Evolutionary conservation across 179 eudicot genomes (phyloP), one percentile per base, ranked within the genome.

Genomic region (Silene noctiflora): DNA sequence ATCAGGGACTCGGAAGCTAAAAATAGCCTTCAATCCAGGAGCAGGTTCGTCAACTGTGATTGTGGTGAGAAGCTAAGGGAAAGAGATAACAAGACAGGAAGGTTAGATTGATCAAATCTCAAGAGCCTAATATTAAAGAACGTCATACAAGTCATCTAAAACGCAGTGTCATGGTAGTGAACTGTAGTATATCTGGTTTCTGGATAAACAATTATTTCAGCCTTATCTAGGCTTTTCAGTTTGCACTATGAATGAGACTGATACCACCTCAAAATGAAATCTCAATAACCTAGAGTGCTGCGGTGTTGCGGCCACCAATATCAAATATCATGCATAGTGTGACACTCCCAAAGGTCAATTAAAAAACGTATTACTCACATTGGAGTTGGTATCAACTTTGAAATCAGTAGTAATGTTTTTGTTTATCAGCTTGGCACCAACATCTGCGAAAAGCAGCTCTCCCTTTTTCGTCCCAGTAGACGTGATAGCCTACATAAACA

Each of bases 371-470:
- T 22, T 59, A 82, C 94, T 86, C 81, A 94, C 98, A 67, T 92
- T 94, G 66, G 98, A 92, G 79, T 84, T 86, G 10, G 96, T 89
- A 82, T 94, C 97, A 75, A 94, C 94, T 89, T 94, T 94, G 64
- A 94, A 75, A 82, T 94, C 97, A 17, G 97, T 88, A 8, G 96
- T 92, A 53, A 92, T 78, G 71, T 92, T 92, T 81, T 94, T 94
- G 90, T 88, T 94, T 31, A 75, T 79, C 84, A 91, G 81, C 90
- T 89, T 86, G 21, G 96, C 88, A 73, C 86, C 79, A 27, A 94
- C 90, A 85, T 94, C 98, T 29, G 93, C 98, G 82, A 92, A 77
- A 70, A 89, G 78, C 22, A 86, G 29, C 9, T 94, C 98, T 19
- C 96, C 98, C 85, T 91, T 94, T 79, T 85, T 90, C 9, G 81